Base-by-base conservation (phyloP, 108 stramenopile species). In the Nannochloropsis salina region DNA sequence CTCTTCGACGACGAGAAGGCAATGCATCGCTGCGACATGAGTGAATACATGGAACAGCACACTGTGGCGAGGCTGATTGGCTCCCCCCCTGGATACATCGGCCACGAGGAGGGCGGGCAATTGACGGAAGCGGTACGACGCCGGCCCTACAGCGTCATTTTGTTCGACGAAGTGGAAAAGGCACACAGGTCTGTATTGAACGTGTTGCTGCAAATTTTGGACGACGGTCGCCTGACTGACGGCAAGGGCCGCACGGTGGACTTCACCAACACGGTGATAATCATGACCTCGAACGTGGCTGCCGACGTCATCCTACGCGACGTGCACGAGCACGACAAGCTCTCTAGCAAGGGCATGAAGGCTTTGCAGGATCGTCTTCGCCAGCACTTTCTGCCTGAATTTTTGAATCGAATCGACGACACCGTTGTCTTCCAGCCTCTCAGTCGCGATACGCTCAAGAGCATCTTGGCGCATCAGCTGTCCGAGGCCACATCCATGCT, bases 381-480 rank as follows among this genome's bases (percentile, higher is more conserved):
- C 22, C 2, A 20, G 5, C 22, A 41, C 84, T 97, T 98, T 92
- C 87, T 92, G 12, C 98, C 98, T 6, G 98, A 98, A 86, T 96
- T 98, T 88, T 90, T 98, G 88, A 98, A 98, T 85, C 91, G 98
- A 51, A 92, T 97, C n/a, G 94, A 96, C 86, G 96, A 96, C 83
- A 88, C 93, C 43, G 94, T 96, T 20, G 94, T 96, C 83, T 98
- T 98, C 94, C 94, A 95, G 86, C 93, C 94, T 42, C 90, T 95
- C 9, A 92, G 92, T 42, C 89, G 82, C 42, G 84, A 83, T 20
- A 93, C 96, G 51, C 90, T 97, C 10, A 91, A 93, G 79, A 90
- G 88, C 86, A 94, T 97, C 20, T 45, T 88, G 42, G 40, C 15
- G 61, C 80, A 82, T n/a, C 85, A 89, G 86, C 44, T 91, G 18